Conservation (phyloP, 805 yeast species). For the Saturnispora mendoncae region DNA sequence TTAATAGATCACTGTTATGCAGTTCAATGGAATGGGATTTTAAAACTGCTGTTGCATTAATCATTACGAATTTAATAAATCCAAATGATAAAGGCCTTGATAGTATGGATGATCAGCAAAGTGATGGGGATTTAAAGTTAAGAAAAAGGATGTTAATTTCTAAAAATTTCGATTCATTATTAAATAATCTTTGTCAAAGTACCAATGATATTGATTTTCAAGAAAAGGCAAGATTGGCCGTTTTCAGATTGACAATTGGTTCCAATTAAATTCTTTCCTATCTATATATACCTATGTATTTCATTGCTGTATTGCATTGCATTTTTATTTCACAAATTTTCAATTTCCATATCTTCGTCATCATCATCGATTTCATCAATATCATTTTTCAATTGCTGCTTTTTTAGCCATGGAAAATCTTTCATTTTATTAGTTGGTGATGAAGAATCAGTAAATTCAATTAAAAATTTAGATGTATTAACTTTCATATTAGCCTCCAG, state of each 20-base stretch:
- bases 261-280: not conserved
- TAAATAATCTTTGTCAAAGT: slow-evolving; percentile 6
- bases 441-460: slow-evolving; percentile 3
- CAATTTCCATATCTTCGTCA: slow-evolving; percentile 53
- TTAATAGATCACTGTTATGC: not conserved
- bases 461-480: slow-evolving; percentile 17
- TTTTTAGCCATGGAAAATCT: slow-evolving; percentile 7
- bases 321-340: slow-evolving; percentile 14
- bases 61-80: slow-evolving; percentile 3
- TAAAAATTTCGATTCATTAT: slow-evolving; percentile 3
- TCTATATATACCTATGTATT: not conserved
- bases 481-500: slow-evolving; percentile 44
- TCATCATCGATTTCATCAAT: slow-evolving; percentile 24
- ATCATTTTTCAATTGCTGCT: not conserved
- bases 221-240: slow-evolving; percentile 9
- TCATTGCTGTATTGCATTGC: not conserved
- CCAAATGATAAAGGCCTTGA: slow-evolving; percentile 2
- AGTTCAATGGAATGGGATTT: slow-evolving; percentile 6
- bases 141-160: slow-evolving; percentile 1
- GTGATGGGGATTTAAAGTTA: not conserved
- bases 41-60: slow-evolving; percentile 6
- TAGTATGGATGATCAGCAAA: not conserved
- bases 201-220: slow-evolving; percentile 8
- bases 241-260: slow-evolving; percentile 5
- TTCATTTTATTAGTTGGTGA: slow-evolving; percentile 5